Percentiles rank a stretch among this genome's conserved stretches.
phyloP scores from a whole-genome alignment of 805 yeast species.

The Candida suzukii region DNA sequence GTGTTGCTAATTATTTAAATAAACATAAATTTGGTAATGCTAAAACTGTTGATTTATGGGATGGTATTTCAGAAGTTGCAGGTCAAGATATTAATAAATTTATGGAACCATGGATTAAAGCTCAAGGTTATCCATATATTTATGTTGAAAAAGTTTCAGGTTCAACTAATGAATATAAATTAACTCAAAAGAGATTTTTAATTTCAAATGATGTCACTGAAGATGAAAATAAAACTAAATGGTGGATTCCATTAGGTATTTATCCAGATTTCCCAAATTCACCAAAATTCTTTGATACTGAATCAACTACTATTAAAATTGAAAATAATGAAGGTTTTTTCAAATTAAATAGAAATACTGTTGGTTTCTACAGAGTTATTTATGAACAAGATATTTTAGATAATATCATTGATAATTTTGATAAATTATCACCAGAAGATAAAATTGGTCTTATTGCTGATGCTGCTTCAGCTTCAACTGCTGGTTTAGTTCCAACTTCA shows the following conservation, averaged over 20 bases:
- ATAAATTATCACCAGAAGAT: constrained; percentile 39
- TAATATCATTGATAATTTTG: constrained; percentile 28
- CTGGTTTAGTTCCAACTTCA: constrained; percentile 38
- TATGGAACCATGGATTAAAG: constrained; percentile 68
- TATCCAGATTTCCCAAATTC: constrained; percentile 11
- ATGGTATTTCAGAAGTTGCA: constrained; percentile 53
- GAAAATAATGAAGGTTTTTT: constrained; percentile 21
- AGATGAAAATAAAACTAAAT: constrained; percentile 52
- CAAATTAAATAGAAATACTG: constrained; percentile 45
- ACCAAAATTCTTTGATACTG: constrained; percentile 12
- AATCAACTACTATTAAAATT: constrained; percentile 9
- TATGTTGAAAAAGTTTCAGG: constrained; percentile 31
- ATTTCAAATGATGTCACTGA: constrained; percentile 58
- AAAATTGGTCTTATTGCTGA: constrained; percentile 53
- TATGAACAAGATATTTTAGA: constrained; percentile 37
- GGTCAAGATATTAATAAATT: constrained; percentile 56
- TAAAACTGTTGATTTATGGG: constrained; percentile 67
- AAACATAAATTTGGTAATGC: constrained; percentile 65
- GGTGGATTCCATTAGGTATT: constrained; percentile 49
- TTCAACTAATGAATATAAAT: constrained; percentile 20
- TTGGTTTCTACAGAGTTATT: constrained; percentile 48
- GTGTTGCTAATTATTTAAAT: constrained; percentile 65
- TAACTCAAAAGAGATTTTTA: constrained; percentile 57
- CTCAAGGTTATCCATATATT: constrained; percentile 70
- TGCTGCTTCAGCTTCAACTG: constrained; percentile 39